Percentiles rank a stretch among this genome's conserved stretches.
These are phyloP conservation scores for Keithomyces neogunnii DNA, from an alignment of 2,329 filamentous ascomycete genomes.

Conservation along the genomic window DNA sequence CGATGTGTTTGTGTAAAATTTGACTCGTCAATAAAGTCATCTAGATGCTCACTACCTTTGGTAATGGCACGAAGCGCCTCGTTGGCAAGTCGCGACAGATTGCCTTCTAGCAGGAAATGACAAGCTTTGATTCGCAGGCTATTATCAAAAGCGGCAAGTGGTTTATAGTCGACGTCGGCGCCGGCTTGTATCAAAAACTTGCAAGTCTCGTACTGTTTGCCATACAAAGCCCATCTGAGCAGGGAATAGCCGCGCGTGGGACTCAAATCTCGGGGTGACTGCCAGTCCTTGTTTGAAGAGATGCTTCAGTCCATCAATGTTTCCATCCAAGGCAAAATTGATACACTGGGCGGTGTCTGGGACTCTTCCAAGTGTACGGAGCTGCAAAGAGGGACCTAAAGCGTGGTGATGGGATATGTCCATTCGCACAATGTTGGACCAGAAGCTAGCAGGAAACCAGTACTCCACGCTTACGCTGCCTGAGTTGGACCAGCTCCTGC, in stretches of 20 bases:
- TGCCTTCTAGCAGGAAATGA: constrained; percentile 14
- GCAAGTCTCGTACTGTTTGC: constrained; percentile 21
- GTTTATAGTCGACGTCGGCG: constrained; percentile 20
- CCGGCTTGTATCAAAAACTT: constrained; percentile 19
- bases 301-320: constrained; percentile 21
- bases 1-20: constrained; percentile 11
- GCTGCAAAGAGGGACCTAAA: constrained; percentile 16
- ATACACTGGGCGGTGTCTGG: constrained; percentile 20
- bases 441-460: constrained; percentile 22
- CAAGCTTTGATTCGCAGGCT: constrained; percentile 14
- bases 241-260: constrained; percentile 21
- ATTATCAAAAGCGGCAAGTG: constrained; percentile 9
- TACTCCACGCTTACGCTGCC: constrained; percentile 19
- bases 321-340: constrained; percentile 17
- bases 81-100: constrained; percentile 5
- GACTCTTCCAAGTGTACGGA: constrained; percentile 20
- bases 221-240: constrained; percentile 24
- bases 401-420: constrained; percentile 14
- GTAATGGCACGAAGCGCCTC: constrained; percentile 13
- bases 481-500: constrained; percentile 12
- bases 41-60: constrained; percentile 12
- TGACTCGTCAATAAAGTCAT: constrained; percentile 12
- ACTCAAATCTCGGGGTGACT: constrained; percentile 24
- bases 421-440: constrained; percentile 19
- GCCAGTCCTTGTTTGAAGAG: constrained; percentile 20